phyloP scores from a whole-genome alignment of 2,329 filamentous ascomycete species.

The Zelopaecilomyces penicillatus region DNA sequence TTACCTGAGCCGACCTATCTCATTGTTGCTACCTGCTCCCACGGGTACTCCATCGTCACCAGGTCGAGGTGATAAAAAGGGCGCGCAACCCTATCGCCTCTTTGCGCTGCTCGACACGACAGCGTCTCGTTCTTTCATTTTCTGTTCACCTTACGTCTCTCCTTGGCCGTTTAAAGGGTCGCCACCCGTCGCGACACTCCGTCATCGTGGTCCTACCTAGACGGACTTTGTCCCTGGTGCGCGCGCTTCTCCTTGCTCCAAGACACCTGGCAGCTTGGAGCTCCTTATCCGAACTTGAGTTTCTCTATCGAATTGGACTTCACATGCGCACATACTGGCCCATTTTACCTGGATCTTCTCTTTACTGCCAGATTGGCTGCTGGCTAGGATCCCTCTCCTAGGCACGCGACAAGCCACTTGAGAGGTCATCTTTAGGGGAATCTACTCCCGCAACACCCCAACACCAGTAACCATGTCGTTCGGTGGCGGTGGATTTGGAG shows the following conservation, averaged over 20 bases:
- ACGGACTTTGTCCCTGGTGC: too few species aligned
- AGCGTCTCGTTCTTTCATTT: conserved; percentile 10
- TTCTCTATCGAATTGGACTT: too few species aligned
- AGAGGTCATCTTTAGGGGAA: too few species aligned
- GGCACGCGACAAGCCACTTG: too few species aligned
- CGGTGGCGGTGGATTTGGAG: conserved; percentile 41
- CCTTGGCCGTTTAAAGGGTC: background rate
- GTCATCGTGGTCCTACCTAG: too few species aligned
- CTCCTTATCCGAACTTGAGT: too few species aligned
- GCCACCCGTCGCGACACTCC: conserved; percentile 5
- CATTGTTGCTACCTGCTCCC: conserved; percentile 11
- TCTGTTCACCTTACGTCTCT: conserved; percentile 1
- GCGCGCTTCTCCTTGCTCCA: too few species aligned
- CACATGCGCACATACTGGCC: too few species aligned
- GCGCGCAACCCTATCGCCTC: conserved; percentile 14
- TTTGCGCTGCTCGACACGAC: conserved; percentile 11
- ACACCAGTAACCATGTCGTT: conserved; percentile 43
- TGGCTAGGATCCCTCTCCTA: too few species aligned
- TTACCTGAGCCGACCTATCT: conserved; percentile 19
- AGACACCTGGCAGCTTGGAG: too few species aligned
- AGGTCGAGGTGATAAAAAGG: conserved; percentile 22
- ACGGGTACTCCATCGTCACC: conserved; percentile 6
- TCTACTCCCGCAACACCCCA: conserved; percentile 12
- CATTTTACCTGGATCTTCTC: too few species aligned
- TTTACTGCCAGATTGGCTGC: too few species aligned